Conservation (phyloP, 495 filamentous ascomycete species). For the Alectoria sarmentosa region DNA sequence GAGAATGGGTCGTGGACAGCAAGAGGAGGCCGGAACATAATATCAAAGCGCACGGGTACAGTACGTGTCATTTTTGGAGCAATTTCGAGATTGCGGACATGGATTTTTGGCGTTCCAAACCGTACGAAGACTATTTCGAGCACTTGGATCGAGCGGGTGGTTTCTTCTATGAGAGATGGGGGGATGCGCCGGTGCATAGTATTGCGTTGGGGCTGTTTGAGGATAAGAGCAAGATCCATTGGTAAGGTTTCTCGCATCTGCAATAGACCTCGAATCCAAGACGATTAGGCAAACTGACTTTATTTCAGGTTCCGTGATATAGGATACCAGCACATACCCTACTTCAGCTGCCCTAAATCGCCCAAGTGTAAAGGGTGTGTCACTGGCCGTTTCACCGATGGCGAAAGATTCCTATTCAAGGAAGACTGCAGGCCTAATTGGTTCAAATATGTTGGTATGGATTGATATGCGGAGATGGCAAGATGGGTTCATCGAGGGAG, state of each 20-base stretch:
- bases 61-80: constrained; percentile 99
- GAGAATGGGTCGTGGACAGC: constrained; percentile 78
- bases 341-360: constrained; percentile 96
- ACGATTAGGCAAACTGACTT: background rate
- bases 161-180: constrained; percentile 99
- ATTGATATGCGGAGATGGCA: constrained; percentile 34
- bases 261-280: background rate
- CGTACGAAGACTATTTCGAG: constrained; percentile 94
- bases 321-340: constrained; percentile 97
- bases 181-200: constrained; percentile 95
- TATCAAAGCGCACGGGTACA: constrained; percentile 76
- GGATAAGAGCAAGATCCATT: constrained; percentile 85
- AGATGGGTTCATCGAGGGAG: background rate
- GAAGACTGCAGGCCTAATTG: constrained; percentile 96
- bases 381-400: constrained; percentile 79
- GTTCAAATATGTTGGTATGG: constrained; percentile 89
- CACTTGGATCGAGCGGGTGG: constrained; percentile 90
- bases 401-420: constrained; percentile 70
- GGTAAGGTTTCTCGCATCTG: constrained; percentile 49
- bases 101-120: constrained; percentile 85
- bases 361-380: constrained; percentile 89
- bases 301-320: constrained; percentile 90
- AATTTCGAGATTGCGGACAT: constrained; percentile 98
- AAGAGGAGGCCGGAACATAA: constrained; percentile 66
- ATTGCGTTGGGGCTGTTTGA: constrained; percentile 93